These are phyloP conservation scores for Caryopteris hybrid DNA, from an alignment of 305 asterid species.

Conservation along the genomic window DNA sequence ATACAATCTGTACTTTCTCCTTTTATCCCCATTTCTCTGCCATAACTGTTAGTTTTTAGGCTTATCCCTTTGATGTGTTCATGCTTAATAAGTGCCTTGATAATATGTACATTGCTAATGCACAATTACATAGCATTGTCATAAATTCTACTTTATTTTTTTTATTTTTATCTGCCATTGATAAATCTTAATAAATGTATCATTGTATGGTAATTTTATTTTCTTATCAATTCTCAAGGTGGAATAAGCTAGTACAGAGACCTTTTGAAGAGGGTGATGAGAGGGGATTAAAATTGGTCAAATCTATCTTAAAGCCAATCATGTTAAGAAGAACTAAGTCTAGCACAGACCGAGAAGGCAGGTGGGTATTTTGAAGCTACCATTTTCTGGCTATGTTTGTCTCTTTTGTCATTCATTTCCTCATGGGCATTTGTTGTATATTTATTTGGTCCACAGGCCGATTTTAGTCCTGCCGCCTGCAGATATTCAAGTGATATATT, in stretches of 20 bases:
- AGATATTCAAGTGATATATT: conserved; percentile 78
- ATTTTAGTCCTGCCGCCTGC: conserved; percentile 95
- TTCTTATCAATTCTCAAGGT: conserved; percentile 45
- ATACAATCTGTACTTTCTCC: not conserved
- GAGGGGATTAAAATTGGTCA: conserved; percentile 84
- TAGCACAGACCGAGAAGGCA: conserved; percentile 86
- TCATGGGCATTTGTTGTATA: not conserved
- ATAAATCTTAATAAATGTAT: conserved; percentile 1
- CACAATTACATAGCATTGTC: not conserved
- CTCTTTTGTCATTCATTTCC: conserved; percentile 3
- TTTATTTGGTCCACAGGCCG: conserved; percentile 48
- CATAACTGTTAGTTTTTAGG: conserved; percentile 1
- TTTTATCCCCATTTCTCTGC: not conserved
- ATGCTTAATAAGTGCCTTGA: not conserved
- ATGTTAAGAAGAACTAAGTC: conserved; percentile 96
- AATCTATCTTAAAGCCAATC: conserved; percentile 76
- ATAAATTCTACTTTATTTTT: conserved; percentile 6
- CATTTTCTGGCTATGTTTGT: not conserved
- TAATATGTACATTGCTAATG: not conserved
- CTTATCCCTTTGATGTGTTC: not conserved
- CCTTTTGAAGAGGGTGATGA: conserved; percentile 98
- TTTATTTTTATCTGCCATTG: not conserved
- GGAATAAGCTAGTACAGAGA: conserved; percentile 94
- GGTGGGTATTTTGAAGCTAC: conserved; percentile 41
- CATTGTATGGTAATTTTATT: not conserved